Conservation (phyloP, 2,329 filamentous ascomycete species). For the Exophiala xenobiotica region DNA sequence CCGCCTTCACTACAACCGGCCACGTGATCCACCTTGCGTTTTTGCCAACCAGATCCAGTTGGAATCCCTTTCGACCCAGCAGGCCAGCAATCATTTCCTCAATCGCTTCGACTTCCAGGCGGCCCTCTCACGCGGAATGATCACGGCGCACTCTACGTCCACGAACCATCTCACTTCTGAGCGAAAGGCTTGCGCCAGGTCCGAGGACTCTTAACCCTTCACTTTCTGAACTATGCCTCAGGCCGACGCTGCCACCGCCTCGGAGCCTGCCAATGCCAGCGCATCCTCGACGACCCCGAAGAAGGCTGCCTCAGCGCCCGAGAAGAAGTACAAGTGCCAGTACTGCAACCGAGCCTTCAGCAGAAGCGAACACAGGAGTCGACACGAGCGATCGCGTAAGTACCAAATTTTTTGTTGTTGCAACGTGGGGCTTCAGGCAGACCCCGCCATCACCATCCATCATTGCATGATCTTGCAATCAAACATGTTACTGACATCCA, state of each 20-base stretch:
- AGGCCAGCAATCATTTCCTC: conserved; percentile 11
- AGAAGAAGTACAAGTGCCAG: conserved; percentile 99
- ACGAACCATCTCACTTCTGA: conserved; percentile 30
- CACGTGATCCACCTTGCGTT: conserved; percentile 25
- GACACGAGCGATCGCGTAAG: conserved; percentile 98
- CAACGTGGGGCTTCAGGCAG: conserved; percentile 27
- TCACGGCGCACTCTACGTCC: conserved; percentile 20
- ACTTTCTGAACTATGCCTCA: conserved; percentile 24
- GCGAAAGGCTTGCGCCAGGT: conserved; percentile 32
- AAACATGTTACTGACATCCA: conserved; percentile 19
- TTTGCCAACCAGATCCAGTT: conserved; percentile 21
- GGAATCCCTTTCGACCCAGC: conserved; percentile 7
- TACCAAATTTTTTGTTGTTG: conserved; percentile 24
- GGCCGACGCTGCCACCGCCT: conserved; percentile 29
- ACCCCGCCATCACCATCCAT: conserved; percentile 23
- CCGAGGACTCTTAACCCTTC: conserved; percentile 27
- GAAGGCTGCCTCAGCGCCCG: conserved; percentile 74
- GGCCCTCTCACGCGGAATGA: conserved; percentile 22
- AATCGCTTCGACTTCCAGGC: conserved; percentile 6
- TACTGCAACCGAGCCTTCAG: conserved; percentile 98
- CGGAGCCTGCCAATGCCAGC: conserved; percentile 31
- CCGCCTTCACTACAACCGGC: conserved; percentile 9
- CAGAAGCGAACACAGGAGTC: conserved; percentile 91
- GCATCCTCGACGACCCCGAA: conserved; percentile 67
- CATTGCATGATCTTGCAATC: conserved; percentile 3